A percentile compares a stretch with the other conserved stretches of the same genome.
These are phyloP conservation scores for Dictyostelium discoideum DNA, from an alignment of 78 protist species.

Conservation along the genomic window DNA sequence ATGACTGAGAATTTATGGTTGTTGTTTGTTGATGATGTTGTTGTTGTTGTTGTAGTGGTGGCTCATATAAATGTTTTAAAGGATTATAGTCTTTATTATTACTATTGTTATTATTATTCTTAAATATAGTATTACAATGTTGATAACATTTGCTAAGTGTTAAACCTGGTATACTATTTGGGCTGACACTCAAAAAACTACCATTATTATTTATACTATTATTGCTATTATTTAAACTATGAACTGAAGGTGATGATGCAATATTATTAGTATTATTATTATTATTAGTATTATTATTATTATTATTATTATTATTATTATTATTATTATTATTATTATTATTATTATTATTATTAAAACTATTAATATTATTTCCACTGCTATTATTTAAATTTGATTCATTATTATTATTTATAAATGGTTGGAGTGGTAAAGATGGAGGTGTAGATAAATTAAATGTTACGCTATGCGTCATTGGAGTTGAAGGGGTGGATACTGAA, in stretches of 20 bases:
- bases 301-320: neutral
- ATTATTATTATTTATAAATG: neutral
- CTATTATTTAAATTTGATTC: neutral
- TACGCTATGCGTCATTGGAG: constrained; percentile 1
- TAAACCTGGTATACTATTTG: neutral
- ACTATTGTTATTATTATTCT: neutral
- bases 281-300: neutral
- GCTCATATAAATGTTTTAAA: constrained; percentile 16
- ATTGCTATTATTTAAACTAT: neutral
- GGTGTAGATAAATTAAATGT: constrained; percentile 6
- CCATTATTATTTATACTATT: neutral
- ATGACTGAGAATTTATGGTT: neutral
- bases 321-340: too few relatives aligned
- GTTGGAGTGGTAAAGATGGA: neutral
- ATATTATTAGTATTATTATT: constrained; percentile 3
- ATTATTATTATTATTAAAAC: neutral
- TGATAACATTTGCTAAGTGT: neutral
- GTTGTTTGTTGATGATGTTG: neutral
- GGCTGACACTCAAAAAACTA: neutral
- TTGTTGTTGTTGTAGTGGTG: neutral
- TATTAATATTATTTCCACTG: neutral
- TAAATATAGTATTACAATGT: constrained; percentile 19
- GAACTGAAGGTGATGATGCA: neutral
- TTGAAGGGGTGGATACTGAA: constrained; percentile 14
- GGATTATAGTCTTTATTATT: neutral